Conservation (phyloP, 768 basidiomycete genomes). For the Pulveroboletus sp. region DNA sequence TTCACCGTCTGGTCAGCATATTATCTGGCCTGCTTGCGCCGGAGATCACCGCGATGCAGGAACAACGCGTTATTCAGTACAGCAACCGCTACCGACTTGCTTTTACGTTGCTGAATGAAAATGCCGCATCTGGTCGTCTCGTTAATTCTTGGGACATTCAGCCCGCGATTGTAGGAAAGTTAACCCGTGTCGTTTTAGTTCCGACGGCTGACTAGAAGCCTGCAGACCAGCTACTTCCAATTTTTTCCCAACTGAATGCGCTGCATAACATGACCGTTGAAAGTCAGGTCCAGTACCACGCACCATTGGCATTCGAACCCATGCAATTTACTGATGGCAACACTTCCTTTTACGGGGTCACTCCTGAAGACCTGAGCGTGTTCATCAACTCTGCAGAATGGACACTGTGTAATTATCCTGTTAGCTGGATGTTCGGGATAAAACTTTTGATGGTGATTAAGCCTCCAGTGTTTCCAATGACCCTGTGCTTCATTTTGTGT, state of each 20-base stretch:
- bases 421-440: neutral
- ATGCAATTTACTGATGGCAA: constrained; percentile 29
- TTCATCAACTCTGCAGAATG: constrained; percentile 97
- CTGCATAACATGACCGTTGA: constrained; percentile 92
- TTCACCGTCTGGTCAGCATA: constrained; percentile 37
- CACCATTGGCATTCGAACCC: constrained; percentile 81
- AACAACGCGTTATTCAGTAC: constrained; percentile 63
- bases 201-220: constrained; percentile 13
- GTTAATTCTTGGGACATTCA: constrained; percentile 72
- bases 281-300: constrained; percentile 90
- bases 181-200: constrained; percentile 7
- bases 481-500: constrained; percentile 87
- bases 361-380: constrained; percentile 79
- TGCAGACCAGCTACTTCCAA: constrained; percentile 66
- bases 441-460: constrained; percentile 29
- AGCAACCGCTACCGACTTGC: constrained; percentile 78
- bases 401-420: constrained; percentile 67
- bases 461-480: constrained; percentile 92
- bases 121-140: constrained; percentile 60
- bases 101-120: constrained; percentile 92
- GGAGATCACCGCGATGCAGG: constrained; percentile 43
- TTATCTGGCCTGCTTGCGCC: constrained; percentile 39
- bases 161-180: constrained; percentile 58
- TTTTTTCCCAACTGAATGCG: constrained; percentile 51
- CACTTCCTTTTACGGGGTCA: constrained; percentile 49